Evolutionary conservation across 1,284 basidiomycete species (phyloP).

Genomic region (Amylostereum chailletii): DNA sequence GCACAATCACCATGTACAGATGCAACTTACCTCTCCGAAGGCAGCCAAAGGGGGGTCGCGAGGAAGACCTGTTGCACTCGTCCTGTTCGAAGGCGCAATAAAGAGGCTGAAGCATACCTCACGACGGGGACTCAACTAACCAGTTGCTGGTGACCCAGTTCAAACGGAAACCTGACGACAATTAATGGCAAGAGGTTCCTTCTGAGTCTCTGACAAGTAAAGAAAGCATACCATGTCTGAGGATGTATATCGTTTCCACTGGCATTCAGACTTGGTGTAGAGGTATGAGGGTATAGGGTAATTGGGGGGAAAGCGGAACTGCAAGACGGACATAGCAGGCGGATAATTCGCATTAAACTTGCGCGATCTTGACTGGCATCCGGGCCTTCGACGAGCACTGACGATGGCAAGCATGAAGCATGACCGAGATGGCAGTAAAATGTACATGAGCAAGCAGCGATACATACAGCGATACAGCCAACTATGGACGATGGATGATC

Average conservation of each 20-base stretch:
- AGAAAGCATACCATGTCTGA: constrained; percentile 58
- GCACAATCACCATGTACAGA: too few relatives aligned
- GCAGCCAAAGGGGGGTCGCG: constrained; percentile 75
- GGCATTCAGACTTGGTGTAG: constrained; percentile 22
- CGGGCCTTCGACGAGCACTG: background rate
- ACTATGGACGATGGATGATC: too few relatives aligned
- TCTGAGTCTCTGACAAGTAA: background rate
- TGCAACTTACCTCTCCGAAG: constrained; percentile 48
- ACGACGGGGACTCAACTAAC: constrained; percentile 25
- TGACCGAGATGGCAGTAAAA: background rate
- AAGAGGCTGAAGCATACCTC: background rate
- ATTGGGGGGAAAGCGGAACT: background rate
- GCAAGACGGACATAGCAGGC: too few relatives aligned
- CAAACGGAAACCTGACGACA: constrained; percentile 52
- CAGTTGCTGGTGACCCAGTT: constrained; percentile 66
- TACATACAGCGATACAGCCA: too few relatives aligned
- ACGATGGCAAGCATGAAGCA: background rate
- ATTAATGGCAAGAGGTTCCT: too few relatives aligned
- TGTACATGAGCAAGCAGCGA: background rate
- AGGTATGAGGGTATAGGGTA: background rate
- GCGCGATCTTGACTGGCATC: too few relatives aligned
- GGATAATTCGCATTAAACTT: too few relatives aligned
- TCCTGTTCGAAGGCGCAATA: constrained; percentile 29
- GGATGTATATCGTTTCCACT: constrained; percentile 67
- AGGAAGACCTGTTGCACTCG: constrained; percentile 42